phyloP scores from a whole-genome alignment of 306 rosid genomes.

The Argentina anserina region DNA sequence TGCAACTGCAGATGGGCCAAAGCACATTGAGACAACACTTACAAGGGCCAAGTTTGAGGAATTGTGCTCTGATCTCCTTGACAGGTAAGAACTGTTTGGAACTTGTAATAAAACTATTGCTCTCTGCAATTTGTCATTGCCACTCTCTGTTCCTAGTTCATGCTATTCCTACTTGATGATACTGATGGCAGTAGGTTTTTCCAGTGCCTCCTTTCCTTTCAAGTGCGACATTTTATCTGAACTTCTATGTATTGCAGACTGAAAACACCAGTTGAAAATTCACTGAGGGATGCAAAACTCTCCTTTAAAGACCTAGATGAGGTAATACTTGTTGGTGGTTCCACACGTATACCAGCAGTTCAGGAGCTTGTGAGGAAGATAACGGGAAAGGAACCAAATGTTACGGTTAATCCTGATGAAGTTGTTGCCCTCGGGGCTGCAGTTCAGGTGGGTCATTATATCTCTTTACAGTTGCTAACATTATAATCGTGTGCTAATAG shows the following conservation, averaged over 20 bases:
- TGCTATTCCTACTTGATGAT: not conserved
- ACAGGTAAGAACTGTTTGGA: conserved; percentile 44
- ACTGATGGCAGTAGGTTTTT: not conserved
- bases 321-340: conserved; percentile 92
- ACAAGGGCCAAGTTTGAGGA: conserved; percentile 90
- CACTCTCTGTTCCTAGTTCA: not conserved
- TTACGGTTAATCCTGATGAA: conserved; percentile 92
- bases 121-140: not conserved
- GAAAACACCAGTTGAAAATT: conserved; percentile 72
- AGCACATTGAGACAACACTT: conserved; percentile 85
- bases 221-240: too few relatives aligned
- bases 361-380: conserved; percentile 85
- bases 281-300: conserved; percentile 93
- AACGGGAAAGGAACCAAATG: conserved; percentile 88
- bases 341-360: conserved; percentile 91
- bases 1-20: conserved; percentile 91
- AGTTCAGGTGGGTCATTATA: conserved; percentile 55
- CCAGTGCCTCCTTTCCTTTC: not conserved
- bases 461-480: not conserved
- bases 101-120: not conserved
- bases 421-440: conserved; percentile 98
- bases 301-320: conserved; percentile 72
- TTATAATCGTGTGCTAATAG: not conserved
- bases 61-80: conserved; percentile 82
- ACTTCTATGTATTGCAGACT: conserved; percentile 37